These are phyloP conservation scores for Aspergillus leporis DNA, from an alignment of 495 filamentous ascomycete species.

Conservation along the genomic window DNA sequence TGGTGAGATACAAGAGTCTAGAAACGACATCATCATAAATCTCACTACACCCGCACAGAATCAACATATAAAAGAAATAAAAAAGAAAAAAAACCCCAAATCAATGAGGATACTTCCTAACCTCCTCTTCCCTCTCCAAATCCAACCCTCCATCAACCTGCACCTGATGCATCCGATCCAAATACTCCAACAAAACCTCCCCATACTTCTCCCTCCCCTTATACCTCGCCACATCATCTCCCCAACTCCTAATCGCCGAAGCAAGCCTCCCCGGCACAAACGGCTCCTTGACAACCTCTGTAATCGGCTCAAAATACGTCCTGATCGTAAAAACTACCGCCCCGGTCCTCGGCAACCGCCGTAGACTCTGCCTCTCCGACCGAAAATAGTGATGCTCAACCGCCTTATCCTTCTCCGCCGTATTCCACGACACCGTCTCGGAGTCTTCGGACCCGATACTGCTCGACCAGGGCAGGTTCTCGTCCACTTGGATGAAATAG, in stretches of 20 bases:
- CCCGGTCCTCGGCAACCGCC: conserved; percentile 70
- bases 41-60: too few relatives aligned
- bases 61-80: not conserved
- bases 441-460: conserved; percentile 77
- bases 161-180: conserved; percentile 77
- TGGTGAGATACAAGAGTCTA: not conserved
- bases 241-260: conserved; percentile 79
- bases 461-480: conserved; percentile 66
- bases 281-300: conserved; percentile 63
- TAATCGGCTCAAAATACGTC: conserved; percentile 75
- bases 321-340: conserved; percentile 80
- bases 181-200: conserved; percentile 77
- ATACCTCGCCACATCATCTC: conserved; percentile 78
- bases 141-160: conserved; percentile 68
- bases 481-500: conserved; percentile 81
- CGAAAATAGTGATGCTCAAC: conserved; percentile 78
- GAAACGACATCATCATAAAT: not conserved
- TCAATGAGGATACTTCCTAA: conserved; percentile 51
- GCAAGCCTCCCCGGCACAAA: conserved; percentile 73
- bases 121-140: conserved; percentile 59
- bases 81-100: not conserved
- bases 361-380: conserved; percentile 75
- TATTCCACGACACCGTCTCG: conserved; percentile 66
- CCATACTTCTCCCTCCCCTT: conserved; percentile 81
- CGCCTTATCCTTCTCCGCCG: conserved; percentile 73